Conservation (phyloP, 225 moss, liverwort and hornwort genomes). For the Asterella californica region DNA sequence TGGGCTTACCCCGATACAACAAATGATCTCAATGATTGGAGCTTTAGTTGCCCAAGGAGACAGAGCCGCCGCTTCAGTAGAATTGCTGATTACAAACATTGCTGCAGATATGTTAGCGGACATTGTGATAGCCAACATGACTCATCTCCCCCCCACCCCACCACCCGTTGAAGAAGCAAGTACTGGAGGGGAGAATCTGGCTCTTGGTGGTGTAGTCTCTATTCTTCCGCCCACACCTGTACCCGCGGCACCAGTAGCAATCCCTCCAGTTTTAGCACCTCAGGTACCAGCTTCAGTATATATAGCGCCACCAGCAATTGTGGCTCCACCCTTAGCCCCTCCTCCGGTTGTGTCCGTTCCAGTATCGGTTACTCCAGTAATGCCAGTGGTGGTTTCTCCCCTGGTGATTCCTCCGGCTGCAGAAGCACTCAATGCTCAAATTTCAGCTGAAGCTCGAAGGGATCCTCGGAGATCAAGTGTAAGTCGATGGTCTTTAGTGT, state of each 20-base stretch:
- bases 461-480: slow-evolving; percentile 77
- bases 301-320: slow-evolving; percentile 11
- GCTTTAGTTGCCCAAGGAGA: slow-evolving; percentile 91
- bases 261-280: slow-evolving; percentile 14
- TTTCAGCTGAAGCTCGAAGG: slow-evolving; percentile 53
- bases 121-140: slow-evolving; percentile 89
- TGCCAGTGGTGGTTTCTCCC: background rate
- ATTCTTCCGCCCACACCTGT: slow-evolving; percentile 26
- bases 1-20: slow-evolving; percentile 48
- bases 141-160: slow-evolving; percentile 65
- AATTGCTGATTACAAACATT: slow-evolving; percentile 82
- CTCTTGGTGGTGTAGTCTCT: slow-evolving; percentile 41
- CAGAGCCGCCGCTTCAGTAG: slow-evolving; percentile 81
- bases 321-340: slow-evolving; percentile 15
- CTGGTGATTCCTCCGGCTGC: slow-evolving; percentile 31
- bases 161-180: slow-evolving; percentile 50
- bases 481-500: slow-evolving; percentile 13
- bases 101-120: slow-evolving; percentile 93
- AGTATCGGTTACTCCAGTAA: background rate
- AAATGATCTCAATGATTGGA: slow-evolving; percentile 85
- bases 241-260: background rate
- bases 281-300: slow-evolving; percentile 9
- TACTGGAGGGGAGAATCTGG: slow-evolving; percentile 36
- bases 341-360: background rate
- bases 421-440: slow-evolving; percentile 38